A percentile compares a stretch with the other conserved stretches of the same genome.
Conservation (phyloP, 805 yeast genomes). For the Diddensiella santjacobensis region DNA sequence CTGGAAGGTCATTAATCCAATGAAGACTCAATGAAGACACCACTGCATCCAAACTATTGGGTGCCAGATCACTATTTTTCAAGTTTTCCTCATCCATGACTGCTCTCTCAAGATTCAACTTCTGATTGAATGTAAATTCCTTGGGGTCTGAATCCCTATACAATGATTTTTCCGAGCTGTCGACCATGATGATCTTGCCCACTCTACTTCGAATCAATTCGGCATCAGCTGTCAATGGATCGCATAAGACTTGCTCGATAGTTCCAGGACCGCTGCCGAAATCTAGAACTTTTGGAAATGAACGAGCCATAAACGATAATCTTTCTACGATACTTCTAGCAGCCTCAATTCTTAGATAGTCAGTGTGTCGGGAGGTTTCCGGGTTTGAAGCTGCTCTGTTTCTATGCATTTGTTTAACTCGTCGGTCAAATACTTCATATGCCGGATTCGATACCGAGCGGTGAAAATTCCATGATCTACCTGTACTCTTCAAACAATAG, state of each 20-base stretch:
- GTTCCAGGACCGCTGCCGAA: constrained; percentile 74
- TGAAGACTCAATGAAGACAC: constrained; percentile 70
- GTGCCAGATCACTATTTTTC: constrained; percentile 39
- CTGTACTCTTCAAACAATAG: neutral
- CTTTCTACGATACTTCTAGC: constrained; percentile 72
- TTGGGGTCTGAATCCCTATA: constrained; percentile 46
- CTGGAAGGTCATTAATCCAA: constrained; percentile 85
- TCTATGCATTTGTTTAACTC: constrained; percentile 58
- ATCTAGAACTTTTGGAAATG: constrained; percentile 59
- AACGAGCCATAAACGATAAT: constrained; percentile 64
- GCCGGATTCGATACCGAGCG: constrained; percentile 12
- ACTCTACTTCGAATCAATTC: constrained; percentile 50
- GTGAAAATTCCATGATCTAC: neutral
- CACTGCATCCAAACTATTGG: constrained; percentile 60
- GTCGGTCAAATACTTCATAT: constrained; percentile 58
- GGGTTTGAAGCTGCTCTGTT: constrained; percentile 46
- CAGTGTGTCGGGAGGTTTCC: constrained; percentile 53
- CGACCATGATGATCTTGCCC: constrained; percentile 59
- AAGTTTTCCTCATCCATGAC: constrained; percentile 67
- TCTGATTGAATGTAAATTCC: constrained; percentile 38
- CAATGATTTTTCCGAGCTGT: constrained; percentile 53
- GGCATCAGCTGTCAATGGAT: constrained; percentile 47
- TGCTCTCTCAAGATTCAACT: constrained; percentile 46
- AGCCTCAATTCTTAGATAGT: constrained; percentile 70
- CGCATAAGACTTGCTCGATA: constrained; percentile 42